These are phyloP conservation scores for Saccharomycopsis hybrid DNA, from an alignment of 1,139 yeast genomes.

Conservation along the genomic window DNA sequence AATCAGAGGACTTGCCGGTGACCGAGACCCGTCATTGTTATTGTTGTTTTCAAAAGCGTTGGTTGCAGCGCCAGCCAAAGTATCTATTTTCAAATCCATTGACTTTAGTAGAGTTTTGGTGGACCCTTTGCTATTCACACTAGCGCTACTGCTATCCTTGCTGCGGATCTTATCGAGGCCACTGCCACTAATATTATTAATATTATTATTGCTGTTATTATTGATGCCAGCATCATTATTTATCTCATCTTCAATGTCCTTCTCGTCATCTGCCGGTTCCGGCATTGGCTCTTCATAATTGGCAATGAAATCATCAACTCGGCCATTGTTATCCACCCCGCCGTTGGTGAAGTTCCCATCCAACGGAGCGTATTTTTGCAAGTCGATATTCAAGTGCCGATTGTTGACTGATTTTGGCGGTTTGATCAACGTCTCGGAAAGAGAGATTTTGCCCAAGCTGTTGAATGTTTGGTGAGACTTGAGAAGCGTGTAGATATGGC, in stretches of 20 bases:
- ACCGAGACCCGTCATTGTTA: background rate
- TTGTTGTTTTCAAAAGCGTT: background rate
- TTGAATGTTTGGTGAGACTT: constrained; percentile 2
- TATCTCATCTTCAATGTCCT: background rate
- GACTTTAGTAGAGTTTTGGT: constrained; percentile 6
- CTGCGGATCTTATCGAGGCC: background rate
- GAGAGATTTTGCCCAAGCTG: background rate
- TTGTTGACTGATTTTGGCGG: background rate
- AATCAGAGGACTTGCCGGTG: constrained; percentile 18
- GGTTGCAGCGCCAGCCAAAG: background rate
- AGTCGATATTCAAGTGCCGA: background rate
- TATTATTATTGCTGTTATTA: background rate
- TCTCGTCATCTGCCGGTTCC: background rate
- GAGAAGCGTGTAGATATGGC: constrained; percentile 2
- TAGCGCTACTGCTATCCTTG: background rate
- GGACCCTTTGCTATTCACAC: too few relatives aligned
- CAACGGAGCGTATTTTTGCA: background rate
- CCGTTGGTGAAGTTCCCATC: constrained; percentile 4
- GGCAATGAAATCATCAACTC: constrained; percentile 7
- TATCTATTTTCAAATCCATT: constrained; percentile 12
- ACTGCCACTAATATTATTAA: background rate
- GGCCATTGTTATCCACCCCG: background rate
- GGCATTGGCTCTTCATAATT: constrained; percentile 18
- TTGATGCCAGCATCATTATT: background rate
- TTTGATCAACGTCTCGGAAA: constrained; percentile 13